phyloP scores from a whole-genome alignment of 768 basidiomycete genomes.

The Auriscalpium vulgare region DNA sequence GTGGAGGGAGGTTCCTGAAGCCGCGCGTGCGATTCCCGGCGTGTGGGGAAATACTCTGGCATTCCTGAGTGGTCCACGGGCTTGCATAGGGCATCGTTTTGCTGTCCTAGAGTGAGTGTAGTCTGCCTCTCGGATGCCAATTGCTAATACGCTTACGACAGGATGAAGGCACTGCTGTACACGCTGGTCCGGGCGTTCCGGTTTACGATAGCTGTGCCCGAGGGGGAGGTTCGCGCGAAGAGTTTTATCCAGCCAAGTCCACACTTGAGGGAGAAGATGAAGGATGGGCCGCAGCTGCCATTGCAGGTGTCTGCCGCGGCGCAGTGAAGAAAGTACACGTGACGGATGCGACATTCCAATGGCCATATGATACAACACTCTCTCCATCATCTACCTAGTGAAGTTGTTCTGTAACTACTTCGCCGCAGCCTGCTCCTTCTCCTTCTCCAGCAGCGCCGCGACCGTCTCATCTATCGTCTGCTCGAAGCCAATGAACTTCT shows the following conservation, averaged over 20 bases:
- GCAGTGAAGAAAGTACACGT: neutral
- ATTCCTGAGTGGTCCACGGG: too few relatives aligned
- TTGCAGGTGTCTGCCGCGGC: neutral
- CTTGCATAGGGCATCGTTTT: too few relatives aligned
- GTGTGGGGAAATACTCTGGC: too few relatives aligned
- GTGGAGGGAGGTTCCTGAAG: too few relatives aligned
- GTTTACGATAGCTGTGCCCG: constrained; percentile 8
- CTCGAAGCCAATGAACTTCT: neutral
- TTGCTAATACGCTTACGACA: neutral
- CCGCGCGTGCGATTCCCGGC: too few relatives aligned
- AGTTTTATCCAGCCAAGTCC: neutral
- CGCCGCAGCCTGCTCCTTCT: neutral
- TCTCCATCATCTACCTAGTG: neutral
- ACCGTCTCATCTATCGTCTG: neutral
- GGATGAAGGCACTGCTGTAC: constrained; percentile 15
- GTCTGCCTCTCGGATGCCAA: too few relatives aligned
- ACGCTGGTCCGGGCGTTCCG: constrained; percentile 9
- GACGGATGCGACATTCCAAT: too few relatives aligned
- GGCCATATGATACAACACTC: neutral
- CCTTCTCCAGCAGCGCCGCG: neutral
- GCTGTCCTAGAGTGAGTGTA: too few relatives aligned
- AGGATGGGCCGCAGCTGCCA: neutral
- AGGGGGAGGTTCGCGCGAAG: neutral
- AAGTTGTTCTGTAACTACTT: neutral
- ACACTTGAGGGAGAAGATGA: neutral